phyloP scores from a whole-genome alignment of 2,329 filamentous ascomycete species.

The Exserohilum turcica region DNA sequence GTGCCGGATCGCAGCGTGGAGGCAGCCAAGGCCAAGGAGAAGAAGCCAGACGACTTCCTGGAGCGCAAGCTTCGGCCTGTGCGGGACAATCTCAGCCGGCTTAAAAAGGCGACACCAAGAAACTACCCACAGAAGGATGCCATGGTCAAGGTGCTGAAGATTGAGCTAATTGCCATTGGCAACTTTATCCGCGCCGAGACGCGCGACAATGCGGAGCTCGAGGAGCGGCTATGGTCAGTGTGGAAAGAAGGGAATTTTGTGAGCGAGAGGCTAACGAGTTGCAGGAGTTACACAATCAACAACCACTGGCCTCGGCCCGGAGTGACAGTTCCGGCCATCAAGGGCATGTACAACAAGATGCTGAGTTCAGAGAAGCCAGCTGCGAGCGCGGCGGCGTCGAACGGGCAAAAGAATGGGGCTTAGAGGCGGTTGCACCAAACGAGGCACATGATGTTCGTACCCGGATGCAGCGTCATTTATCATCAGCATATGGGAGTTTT shows the following conservation, averaged over 20 bases:
- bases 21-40: slow-evolving; percentile 35
- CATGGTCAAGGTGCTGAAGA: slow-evolving; percentile 65
- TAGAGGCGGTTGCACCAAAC: slow-evolving; percentile 8
- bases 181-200: slow-evolving; percentile 62
- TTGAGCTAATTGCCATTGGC: slow-evolving; percentile 65
- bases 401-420: slow-evolving; percentile 33
- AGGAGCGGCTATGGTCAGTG: slow-evolving; percentile 59
- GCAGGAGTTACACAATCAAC: slow-evolving; percentile 44
- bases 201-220: slow-evolving; percentile 52
- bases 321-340: slow-evolving; percentile 40
- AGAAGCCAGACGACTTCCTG: slow-evolving; percentile 55
- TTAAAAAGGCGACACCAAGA: slow-evolving; percentile 66
- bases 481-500: slow-evolving; percentile 30
- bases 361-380: slow-evolving; percentile 38
- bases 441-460: slow-evolving; percentile 3
- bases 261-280: slow-evolving; percentile 22
- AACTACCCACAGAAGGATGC: slow-evolving; percentile 67
- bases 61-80: slow-evolving; percentile 63
- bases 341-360: slow-evolving; percentile 48
- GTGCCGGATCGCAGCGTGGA: slow-evolving; percentile 45
- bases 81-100: slow-evolving; percentile 63
- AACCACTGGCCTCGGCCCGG: slow-evolving; percentile 47
- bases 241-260: too few species aligned
- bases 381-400: slow-evolving; percentile 27
- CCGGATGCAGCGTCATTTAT: slow-evolving; percentile 13